Conservation (phyloP, 768 basidiomycete species). For the Suillus luteus region DNA sequence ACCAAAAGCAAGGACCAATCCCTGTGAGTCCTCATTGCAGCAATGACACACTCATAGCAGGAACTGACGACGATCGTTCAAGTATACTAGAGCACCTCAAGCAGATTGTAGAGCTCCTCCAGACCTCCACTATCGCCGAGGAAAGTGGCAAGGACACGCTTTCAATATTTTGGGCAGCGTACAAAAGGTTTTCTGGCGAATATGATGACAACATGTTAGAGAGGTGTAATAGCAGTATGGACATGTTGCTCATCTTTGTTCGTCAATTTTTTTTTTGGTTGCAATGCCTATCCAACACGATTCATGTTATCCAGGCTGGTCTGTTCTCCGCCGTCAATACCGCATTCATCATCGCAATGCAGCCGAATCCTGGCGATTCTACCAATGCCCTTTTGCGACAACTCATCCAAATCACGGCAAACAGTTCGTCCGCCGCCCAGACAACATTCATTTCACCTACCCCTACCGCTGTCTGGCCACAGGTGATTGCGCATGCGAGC, state of each 20-base stretch:
- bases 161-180: conserved; percentile 5
- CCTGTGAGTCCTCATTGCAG: too few species aligned
- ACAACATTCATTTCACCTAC: too few species aligned
- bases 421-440: too few species aligned
- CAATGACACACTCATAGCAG: too few species aligned
- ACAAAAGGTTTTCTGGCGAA: not conserved
- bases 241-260: not conserved
- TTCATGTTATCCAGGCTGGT: conserved; percentile 12
- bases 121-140: not conserved
- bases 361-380: conserved; percentile 17
- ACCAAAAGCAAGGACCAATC: too few species aligned
- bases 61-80: too few species aligned
- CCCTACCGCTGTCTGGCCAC: conserved; percentile 8
- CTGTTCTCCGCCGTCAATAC: conserved; percentile 20
- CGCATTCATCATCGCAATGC: conserved; percentile 17
- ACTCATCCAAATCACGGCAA: not conserved
- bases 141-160: not conserved
- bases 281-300: not conserved
- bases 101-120: not conserved
- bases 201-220: not conserved
- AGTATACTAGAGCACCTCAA: not conserved
- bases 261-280: too few species aligned
- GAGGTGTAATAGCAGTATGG: not conserved
- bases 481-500: conserved; percentile 17
- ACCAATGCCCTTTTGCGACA: conserved; percentile 16